Evolutionary conservation across 441 rosid genomes (phyloP), one percentile per base, ranked within the genome.

Genomic region (Croton laevigatus): DNA sequence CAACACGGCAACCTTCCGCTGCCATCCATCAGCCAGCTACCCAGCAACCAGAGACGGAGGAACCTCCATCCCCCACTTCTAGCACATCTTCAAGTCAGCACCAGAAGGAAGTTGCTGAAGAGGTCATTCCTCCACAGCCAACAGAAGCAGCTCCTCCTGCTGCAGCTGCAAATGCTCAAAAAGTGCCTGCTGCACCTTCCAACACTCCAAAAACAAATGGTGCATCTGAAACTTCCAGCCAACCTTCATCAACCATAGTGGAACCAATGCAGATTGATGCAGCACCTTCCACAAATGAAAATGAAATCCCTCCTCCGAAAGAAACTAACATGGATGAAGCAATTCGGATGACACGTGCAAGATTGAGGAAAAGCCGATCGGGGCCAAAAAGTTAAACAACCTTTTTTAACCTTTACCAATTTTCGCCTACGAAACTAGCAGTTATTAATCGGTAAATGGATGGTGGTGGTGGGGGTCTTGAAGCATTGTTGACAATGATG

Each of bases 11-110:
- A 71, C 78, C 81, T 57, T 42, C 85, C 46, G 23, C 57, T 27
- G 23, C 65, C 38, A 71, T 54, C 16, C 73, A 68, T 34, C 78
- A 68, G 27, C 71, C 71, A 36, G 67, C 79, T 69, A 70, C 79
- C 65, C 71, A 82, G 58, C 83, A 19, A 58, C 81, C 81, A 14
- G 78, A 74, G 76, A 38, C 72, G 8, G 88, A 88, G 80, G 93
- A 87, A 82, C 91, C 94, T 20, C 81, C 88, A 71, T 80, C 93
- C 23, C 86, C 89, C 45, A 80, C 88, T 64, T 87, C 96, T 45
- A 82, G 83, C 75, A 70, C 81, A 36, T 79, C 89, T 59, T 89
- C 93, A 37, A 81, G 86, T 71, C 88, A 84, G 81, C 84, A 87
- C 73, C 93, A 76, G 61, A 69, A 69, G 64, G 97, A 94, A 53